Evolutionary conservation across 495 filamentous ascomycete species (phyloP), one percentile per base, ranked within the genome.

Genomic region (Amorphotheca resinae): DNA sequence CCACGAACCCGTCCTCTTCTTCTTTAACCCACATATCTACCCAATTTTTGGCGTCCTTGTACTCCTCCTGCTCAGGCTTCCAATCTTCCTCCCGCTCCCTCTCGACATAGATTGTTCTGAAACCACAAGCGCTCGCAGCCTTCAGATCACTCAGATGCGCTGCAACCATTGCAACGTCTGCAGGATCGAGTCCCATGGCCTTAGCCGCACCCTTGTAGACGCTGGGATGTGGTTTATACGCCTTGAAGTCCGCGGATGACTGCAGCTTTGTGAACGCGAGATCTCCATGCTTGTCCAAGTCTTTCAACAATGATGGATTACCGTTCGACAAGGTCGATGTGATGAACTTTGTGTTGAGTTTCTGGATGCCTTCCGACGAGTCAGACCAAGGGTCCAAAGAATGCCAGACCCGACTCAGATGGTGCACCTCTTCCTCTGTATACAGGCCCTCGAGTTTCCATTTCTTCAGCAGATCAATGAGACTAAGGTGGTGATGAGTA

Each of bases 21-120:
- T 59, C 52, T 7, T 38, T 46, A 33, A 82, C 58, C 79, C 78
- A 82, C 38, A 80, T 34, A 50, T 82, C 76, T 23, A 78, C 78
- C 70, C 74, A 85, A 3, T 63, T 67, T 47, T 70, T 74, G 41
- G 63, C 63, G 37, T 69, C 65, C 33, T 65, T 63, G 52, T 71
- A 66, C 8, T 66, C 64, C 22, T 72, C 61, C 38, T 72, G 59
- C 2, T 76, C 73, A 9, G 42, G 18, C 12, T 50, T 48, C 71
- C 73, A 78, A n/a, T 60, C 59, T 60, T 86, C 82, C 59, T 89
- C 84, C 25, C 55, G 46, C 11, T 60, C 56, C 41, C 81, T 63
- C 63, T 82, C 82, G n/a, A 88, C 76, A 61, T 85, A 91, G 28
- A 93, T 69, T 0, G 79, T 82, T 55, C 69, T 62, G 37, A 87